Evolutionary conservation across 2,329 filamentous ascomycete species (phyloP).

Genomic region (Xylaria arbuscula): DNA sequence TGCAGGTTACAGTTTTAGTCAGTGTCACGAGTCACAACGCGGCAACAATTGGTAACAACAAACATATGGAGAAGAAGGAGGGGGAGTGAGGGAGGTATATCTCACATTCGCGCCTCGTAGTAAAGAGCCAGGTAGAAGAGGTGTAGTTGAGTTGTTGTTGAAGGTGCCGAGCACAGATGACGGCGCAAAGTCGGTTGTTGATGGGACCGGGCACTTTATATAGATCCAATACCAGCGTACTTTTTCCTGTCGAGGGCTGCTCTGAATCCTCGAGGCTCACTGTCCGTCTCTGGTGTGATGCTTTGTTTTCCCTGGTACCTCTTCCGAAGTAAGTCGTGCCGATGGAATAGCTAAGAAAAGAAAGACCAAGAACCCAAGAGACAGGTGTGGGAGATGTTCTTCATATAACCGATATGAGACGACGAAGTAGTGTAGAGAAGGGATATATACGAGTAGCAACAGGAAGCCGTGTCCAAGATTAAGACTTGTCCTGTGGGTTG

Average conservation of each 20-base stretch:
- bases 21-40: constrained; percentile 37
- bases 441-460: constrained; percentile 23
- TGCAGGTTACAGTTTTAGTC: constrained; percentile 28
- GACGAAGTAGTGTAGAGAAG: constrained; percentile 13
- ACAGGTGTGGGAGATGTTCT: constrained; percentile 16
- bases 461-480: constrained; percentile 16
- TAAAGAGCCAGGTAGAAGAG: constrained; percentile 11
- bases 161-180: constrained; percentile 6
- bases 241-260: neutral
- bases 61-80: neutral
- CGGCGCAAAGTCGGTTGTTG: neutral
- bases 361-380: constrained; percentile 13
- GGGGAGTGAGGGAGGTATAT: neutral
- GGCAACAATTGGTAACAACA: constrained; percentile 10
- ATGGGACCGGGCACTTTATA: neutral
- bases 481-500: constrained; percentile 5
- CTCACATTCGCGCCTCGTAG: constrained; percentile 40
- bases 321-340: neutral
- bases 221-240: constrained; percentile 14
- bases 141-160: constrained; percentile 19
- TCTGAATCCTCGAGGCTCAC: neutral
- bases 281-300: constrained; percentile 1
- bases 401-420: constrained; percentile 14
- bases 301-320: neutral
- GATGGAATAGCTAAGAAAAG: constrained; percentile 15